Conservation (phyloP, 2,329 filamentous ascomycete genomes). For the Fusarium sacchari region DNA sequence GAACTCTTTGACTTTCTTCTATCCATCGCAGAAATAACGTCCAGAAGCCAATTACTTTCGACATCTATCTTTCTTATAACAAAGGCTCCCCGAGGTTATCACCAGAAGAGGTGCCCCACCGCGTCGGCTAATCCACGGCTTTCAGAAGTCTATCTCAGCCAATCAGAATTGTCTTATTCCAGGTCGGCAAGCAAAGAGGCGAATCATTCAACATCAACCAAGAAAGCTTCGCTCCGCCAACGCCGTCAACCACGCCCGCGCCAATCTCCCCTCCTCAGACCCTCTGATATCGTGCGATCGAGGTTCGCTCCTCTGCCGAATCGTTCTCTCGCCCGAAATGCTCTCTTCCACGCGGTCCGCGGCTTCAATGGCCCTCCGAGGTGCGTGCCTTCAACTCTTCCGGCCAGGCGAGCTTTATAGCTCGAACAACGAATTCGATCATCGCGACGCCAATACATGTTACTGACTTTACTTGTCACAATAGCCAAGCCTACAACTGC, state of each 20-base stretch:
- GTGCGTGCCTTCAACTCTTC: constrained; percentile 47
- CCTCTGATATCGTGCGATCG: constrained; percentile 31
- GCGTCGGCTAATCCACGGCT: constrained; percentile 46
- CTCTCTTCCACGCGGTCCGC: constrained; percentile 61
- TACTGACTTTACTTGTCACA: constrained; percentile 9
- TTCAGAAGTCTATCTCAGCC: constrained; percentile 13
- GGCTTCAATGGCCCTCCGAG: constrained; percentile 63
- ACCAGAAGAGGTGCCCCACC: constrained; percentile 2
- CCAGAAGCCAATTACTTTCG: background rate
- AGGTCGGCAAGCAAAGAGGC: constrained; percentile 42
- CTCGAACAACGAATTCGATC: constrained; percentile 14
- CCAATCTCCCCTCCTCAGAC: constrained; percentile 26
- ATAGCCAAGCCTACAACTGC: constrained; percentile 73
- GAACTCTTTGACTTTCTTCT: background rate
- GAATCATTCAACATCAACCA: constrained; percentile 47
- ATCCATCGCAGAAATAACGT: background rate
- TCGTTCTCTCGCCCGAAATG: constrained; percentile 50
- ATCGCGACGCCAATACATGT: constrained; percentile 6
- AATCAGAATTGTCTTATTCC: constrained; percentile 48
- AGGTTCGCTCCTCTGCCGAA: constrained; percentile 31
- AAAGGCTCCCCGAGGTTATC: constrained; percentile 15
- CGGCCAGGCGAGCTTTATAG: constrained; percentile 37
- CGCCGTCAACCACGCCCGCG: constrained; percentile 22
- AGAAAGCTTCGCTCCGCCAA: constrained; percentile 32
- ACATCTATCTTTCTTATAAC: background rate